A percentile compares a stretch with the other conserved stretches of the same genome.
Evolutionary conservation across 2,329 filamentous ascomycete genomes (phyloP).

Genomic region (Fusarium xylarioides): DNA sequence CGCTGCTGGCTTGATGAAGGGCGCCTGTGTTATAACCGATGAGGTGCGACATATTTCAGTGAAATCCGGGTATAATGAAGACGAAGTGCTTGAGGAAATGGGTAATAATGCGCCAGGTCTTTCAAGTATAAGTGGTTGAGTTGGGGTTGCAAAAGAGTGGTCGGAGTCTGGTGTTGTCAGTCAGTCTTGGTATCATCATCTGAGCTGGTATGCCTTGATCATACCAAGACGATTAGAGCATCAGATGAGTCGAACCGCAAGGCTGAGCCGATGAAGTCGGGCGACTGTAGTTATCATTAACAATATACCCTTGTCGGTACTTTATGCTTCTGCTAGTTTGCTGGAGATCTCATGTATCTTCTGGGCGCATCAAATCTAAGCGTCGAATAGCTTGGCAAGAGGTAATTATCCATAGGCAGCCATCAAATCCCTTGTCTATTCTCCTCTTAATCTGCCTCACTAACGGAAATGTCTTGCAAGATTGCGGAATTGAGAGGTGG

Average conservation of each 20-base stretch:
- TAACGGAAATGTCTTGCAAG: constrained; percentile 8
- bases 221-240: not conserved
- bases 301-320: constrained; percentile 9
- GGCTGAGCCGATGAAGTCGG: not conserved
- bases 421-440: not conserved
- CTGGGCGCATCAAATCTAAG: not conserved
- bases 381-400: not conserved
- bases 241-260: constrained; percentile 8
- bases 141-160: not conserved
- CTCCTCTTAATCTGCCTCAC: constrained; percentile 2
- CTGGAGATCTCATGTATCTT: not conserved
- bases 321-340: not conserved
- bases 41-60: constrained; percentile 23
- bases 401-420: constrained; percentile 16
- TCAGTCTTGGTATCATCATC: not conserved
- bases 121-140: not conserved
- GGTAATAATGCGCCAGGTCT: not conserved
- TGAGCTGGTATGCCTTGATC: not conserved
- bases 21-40: constrained; percentile 15
- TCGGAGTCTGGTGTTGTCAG: not conserved
- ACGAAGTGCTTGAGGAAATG: not conserved
- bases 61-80: not conserved
- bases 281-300: not conserved
- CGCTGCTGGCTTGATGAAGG: constrained; percentile 13
- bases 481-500: constrained; percentile 20